Evolutionary conservation across 2,329 filamentous ascomycete genomes (phyloP), one percentile per base, ranked within the genome.

Genomic region (Talaromyces amestolkiae): DNA sequence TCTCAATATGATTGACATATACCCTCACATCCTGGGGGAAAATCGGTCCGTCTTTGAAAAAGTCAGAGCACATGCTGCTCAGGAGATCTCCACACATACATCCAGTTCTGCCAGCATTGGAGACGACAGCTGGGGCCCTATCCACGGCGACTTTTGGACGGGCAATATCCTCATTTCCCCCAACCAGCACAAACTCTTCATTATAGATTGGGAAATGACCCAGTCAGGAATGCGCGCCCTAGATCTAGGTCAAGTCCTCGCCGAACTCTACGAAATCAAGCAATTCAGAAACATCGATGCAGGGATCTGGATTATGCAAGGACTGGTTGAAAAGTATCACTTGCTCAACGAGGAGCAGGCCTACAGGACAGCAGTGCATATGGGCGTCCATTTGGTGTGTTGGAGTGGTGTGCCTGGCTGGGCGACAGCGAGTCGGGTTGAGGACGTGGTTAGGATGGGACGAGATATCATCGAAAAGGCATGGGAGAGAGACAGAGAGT

Each of bases 81-180:
- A 37, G 10, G 64, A 65, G 13, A 51, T 58, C 3, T 62, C 47
- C 33, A 37, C 53, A 22, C 19, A 39, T 19, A n/a, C 39, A 10
- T 33, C n/a, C 27, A 15, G 47, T 7, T 35, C n/a, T 19, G 33
- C 17, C 3, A 43, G 10, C 1, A 43, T 33, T 17, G 24, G n/a
- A 2, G n/a, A 61, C 11, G 31, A 41, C 10, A n/a, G 22, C 13
- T 65, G 51, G 59, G 64, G 64, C 10, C 51, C 61, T 19, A 65
- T 65, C 31, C 64, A 65, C 41, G 64, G 64, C 41, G 64, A 65
- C 33, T 65, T 65, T 24, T 65, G 64, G 64, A 65, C 64, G 15
- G 64, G 64, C 4, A 65, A 65, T 19, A 59, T 65, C 37, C 58
- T 65, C 9, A 35, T 65, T 27, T 8, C 27, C 49, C 37, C n/a